Evolutionary conservation across 2,329 filamentous ascomycete genomes (phyloP), one percentile per base, ranked within the genome.

Genomic region (Exophiala sp.): DNA sequence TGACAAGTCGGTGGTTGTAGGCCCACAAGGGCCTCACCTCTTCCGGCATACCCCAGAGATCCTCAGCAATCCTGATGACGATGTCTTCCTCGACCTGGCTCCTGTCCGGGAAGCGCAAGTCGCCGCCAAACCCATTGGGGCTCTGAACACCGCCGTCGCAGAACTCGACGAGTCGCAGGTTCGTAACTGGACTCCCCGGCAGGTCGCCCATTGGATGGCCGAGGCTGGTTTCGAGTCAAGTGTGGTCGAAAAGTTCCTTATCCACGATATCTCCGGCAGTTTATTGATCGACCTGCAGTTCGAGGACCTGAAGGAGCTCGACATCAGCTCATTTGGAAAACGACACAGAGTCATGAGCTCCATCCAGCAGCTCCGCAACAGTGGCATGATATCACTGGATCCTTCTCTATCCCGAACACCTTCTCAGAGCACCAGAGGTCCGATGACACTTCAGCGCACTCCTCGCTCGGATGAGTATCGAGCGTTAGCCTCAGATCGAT

Each of bases 231-330:
- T 95, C 64, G 90, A 95, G 65, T 72, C 81, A 44, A 72, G 77
- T 5, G 77, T 91, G 43, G 83, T 93, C 9, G 83, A 94, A 62
- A 87, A 85, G 60, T 96, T 98, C 63, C 78, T 90, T 55, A 80
- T 85, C 62, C 94, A 98, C 66, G 91, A 98, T 64, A 96, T 98
- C 66, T 88, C 85, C 21, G 91, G 91, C 11, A 77, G 82, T 3
- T 87, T 97, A 48, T 73, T 97, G 16, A 82, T 95, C 45, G 89
- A 91, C n/a, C 73, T 98, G 37, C 89, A 95, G 64, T 90, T 91
- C 60, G 88, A 95, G 57, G 90, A 83, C 53, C 67, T 83, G 27
- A 82, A 81, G 60, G 80, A 83, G 61, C 69, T 83, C 10, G 78
- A 77, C 43, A 82, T 83, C 39, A 68, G 71, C 39, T 83, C 80